These are phyloP conservation scores for Prosopis cineraria DNA, from an alignment of 306 rosid genomes.

Conservation along the genomic window DNA sequence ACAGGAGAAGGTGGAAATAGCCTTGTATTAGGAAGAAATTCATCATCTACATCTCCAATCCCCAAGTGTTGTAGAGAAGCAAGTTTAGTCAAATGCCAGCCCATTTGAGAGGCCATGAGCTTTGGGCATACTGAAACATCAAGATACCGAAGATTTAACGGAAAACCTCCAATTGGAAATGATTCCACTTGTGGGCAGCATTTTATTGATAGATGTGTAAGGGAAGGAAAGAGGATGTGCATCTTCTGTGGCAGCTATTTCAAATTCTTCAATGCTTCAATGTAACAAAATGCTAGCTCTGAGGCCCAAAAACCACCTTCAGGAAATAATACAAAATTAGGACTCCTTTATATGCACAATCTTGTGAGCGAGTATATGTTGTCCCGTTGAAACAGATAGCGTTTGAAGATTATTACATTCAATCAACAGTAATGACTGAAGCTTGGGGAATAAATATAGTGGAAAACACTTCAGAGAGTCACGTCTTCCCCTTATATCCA, in stretches of 20 bases:
- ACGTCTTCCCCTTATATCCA: not conserved
- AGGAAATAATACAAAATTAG: not conserved
- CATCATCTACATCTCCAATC: not conserved
- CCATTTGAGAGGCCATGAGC: not conserved
- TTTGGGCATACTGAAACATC: not conserved
- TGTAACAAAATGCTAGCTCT: not conserved
- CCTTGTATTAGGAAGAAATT: not conserved
- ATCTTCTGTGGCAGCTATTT: not conserved
- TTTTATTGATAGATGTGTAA: not conserved
- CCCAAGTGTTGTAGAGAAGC: not conserved
- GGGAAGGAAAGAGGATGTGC: constrained; percentile 10
- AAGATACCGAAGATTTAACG: not conserved
- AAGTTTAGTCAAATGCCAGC: not conserved
- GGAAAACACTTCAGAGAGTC: not conserved
- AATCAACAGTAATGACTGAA: not conserved
- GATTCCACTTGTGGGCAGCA: constrained; percentile 4
- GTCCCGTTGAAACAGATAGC: not conserved
- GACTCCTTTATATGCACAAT: not conserved
- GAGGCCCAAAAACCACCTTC: not conserved
- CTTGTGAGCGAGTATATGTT: not conserved
- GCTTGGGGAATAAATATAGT: not conserved
- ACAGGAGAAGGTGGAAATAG: not conserved
- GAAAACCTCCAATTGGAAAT: not conserved
- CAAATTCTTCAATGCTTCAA: not conserved
- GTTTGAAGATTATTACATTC: constrained; percentile 2